phyloP scores from a whole-genome alignment of 345 rosid species.

The Clausena lansium region DNA sequence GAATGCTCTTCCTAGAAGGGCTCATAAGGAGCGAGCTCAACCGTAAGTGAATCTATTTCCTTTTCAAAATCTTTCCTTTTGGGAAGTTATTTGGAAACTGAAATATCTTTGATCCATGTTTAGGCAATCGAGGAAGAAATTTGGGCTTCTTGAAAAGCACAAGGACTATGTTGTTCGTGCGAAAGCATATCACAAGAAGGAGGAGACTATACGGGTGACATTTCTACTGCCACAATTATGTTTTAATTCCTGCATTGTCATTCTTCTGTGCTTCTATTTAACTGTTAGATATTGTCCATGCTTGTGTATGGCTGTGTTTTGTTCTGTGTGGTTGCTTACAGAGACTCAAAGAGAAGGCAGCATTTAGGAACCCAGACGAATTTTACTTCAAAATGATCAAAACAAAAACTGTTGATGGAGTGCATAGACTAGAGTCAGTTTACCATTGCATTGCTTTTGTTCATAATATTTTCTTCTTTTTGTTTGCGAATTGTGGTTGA shows the following conservation, averaged over 20 bases:
- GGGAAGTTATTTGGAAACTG: background rate
- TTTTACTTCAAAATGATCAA: slow-evolving; percentile 82
- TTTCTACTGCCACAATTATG: background rate
- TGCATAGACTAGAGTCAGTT: slow-evolving; percentile 65
- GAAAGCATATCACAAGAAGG: slow-evolving; percentile 63
- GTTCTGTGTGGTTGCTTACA: slow-evolving; percentile 14
- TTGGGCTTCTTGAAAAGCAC: slow-evolving; percentile 87
- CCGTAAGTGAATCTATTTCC: slow-evolving; percentile 48
- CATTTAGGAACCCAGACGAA: slow-evolving; percentile 81
- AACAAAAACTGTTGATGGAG: slow-evolving; percentile 52
- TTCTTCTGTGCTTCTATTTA: background rate
- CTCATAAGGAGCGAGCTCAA: slow-evolving; percentile 88
- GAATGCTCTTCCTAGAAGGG: slow-evolving; percentile 61
- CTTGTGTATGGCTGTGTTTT: background rate
- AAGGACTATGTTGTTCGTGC: slow-evolving; percentile 88
- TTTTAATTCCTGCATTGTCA: too few species aligned
- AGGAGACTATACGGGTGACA: slow-evolving; percentile 53
- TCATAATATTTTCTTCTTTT: slow-evolving; percentile 1
- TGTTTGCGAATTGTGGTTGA: background rate
- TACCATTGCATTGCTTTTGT: background rate
- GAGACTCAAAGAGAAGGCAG: slow-evolving; percentile 85
- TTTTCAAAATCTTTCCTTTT: background rate
- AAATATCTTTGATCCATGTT: background rate
- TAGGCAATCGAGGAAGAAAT: slow-evolving; percentile 69
- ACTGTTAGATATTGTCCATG: background rate